Conservation (phyloP, 2,329 filamentous ascomycete species). For the Trichophyton rubrum region DNA sequence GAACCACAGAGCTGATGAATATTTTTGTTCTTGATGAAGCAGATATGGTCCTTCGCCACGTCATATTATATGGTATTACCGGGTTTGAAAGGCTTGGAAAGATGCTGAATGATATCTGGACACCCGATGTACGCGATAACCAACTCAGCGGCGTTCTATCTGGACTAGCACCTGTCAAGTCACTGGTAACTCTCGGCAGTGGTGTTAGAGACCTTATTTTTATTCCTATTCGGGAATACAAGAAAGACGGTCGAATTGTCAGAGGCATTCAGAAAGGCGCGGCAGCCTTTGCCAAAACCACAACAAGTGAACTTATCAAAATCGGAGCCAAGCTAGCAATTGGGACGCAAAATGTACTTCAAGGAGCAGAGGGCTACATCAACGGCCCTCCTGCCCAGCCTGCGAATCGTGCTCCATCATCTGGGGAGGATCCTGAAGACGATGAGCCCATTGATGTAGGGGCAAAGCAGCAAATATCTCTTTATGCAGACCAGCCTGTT, state of each 20-base stretch:
- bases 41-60: slow-evolving; percentile 71
- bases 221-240: slow-evolving; percentile 82
- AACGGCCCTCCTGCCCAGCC: slow-evolving; percentile 19
- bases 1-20: slow-evolving; percentile 98
- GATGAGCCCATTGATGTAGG: slow-evolving; percentile 49
- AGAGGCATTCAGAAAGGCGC: slow-evolving; percentile 88
- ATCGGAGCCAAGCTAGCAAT: slow-evolving; percentile 88
- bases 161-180: slow-evolving; percentile 78
- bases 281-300: slow-evolving; percentile 79
- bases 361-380: slow-evolving; percentile 75
- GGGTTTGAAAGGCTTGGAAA: slow-evolving; percentile 85
- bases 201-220: slow-evolving; percentile 78
- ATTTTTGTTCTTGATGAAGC: slow-evolving; percentile 86
- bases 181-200: slow-evolving; percentile 78
- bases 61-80: slow-evolving; percentile 81
- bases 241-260: slow-evolving; percentile 83
- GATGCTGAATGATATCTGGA: slow-evolving; percentile 92
- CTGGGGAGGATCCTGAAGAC: slow-evolving; percentile 40
- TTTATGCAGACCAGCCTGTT: slow-evolving; percentile 89
- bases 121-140: slow-evolving; percentile 76
- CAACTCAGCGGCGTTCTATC: slow-evolving; percentile 82
- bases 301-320: slow-evolving; percentile 85
- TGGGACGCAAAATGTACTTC: slow-evolving; percentile 83
- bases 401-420: slow-evolving; percentile 20
- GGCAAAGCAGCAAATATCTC: slow-evolving; percentile 65